Evolutionary conservation across 2,329 filamentous ascomycete species (phyloP).

Genomic region (Scedosporium boydii): DNA sequence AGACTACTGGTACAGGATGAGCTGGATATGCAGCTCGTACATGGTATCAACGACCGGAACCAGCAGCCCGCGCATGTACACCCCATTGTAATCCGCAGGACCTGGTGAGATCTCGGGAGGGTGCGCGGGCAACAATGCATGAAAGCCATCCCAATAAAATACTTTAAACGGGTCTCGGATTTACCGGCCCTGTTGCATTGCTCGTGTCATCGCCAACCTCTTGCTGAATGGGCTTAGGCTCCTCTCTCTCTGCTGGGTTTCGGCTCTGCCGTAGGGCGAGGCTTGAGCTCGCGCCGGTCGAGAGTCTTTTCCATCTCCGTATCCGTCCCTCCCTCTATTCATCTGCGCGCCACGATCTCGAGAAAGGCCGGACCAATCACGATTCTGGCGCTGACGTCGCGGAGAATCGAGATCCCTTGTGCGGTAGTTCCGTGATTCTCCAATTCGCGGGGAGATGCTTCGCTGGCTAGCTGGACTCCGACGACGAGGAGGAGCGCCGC

Average conservation of each 20-base stretch:
- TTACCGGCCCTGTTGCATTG: neutral
- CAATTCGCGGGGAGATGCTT: slow-evolving; percentile 2
- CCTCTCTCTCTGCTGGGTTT: neutral
- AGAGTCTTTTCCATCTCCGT: neutral
- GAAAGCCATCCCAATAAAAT: neutral
- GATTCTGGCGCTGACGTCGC: neutral
- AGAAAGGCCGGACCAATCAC: no score
- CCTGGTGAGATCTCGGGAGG: no score
- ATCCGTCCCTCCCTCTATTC: no score
- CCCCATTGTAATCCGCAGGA: no score
- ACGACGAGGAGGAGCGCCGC: neutral
- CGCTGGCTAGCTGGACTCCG: neutral
- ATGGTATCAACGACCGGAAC: neutral
- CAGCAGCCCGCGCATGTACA: neutral
- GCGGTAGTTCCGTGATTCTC: neutral
- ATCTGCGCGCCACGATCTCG: no score
- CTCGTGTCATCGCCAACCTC: slow-evolving; percentile 4
- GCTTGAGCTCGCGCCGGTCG: neutral
- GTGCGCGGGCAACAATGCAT: neutral
- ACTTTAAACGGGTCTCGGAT: no score
- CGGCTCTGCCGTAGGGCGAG: neutral
- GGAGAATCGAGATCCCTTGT: neutral
- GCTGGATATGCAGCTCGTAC: neutral
- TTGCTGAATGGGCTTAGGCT: slow-evolving; percentile 6
- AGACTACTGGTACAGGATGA: no score